Evolutionary conservation across 106 monocot genomes (phyloP), one percentile per base, ranked within the genome.

Genomic region (Platanthera guangdongensis): DNA sequence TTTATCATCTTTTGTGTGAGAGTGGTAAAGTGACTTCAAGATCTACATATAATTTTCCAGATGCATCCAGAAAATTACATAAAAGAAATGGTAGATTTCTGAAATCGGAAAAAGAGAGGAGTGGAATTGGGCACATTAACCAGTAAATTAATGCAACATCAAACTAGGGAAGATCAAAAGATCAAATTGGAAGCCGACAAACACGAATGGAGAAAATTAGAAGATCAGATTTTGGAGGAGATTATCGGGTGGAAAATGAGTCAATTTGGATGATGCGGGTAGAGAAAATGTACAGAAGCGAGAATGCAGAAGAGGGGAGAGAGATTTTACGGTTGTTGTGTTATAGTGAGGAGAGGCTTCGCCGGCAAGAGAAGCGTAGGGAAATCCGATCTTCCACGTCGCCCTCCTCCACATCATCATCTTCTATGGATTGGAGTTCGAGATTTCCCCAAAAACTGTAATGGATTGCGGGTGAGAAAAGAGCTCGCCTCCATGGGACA

Each of bases 351-450:
- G 46, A 60, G 25, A 48, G 52, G 68, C 39, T 59, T 80, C 50
- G 45, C n/a, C 50, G 82, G 80, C 77, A 78, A 86, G 87, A 79
- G 77, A 85, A 72, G 82, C 82, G 81, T 90, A 95, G 6, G 80
- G 79, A 28, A 92, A n/a, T n/a, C n/a, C n/a, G n/a, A n/a, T n/a
- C n/a, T n/a, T n/a, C n/a, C n/a, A n/a, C n/a, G n/a, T n/a, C n/a
- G n/a, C n/a, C n/a, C n/a, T n/a, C n/a, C n/a, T n/a, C n/a, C n/a
- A n/a, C n/a, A n/a, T n/a, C n/a, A n/a, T n/a, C n/a, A n/a, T n/a
- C n/a, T n/a, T n/a, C n/a, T n/a, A n/a, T n/a, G n/a, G n/a, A n/a
- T n/a, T n/a, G n/a, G n/a, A n/a, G n/a, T n/a, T n/a, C n/a, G n/a
- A n/a, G n/a, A n/a, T n/a, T n/a, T n/a, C n/a, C n/a, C n/a, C n/a